Conservation (phyloP, 2,329 filamentous ascomycete species). For the Aureobasidium sp. region DNA sequence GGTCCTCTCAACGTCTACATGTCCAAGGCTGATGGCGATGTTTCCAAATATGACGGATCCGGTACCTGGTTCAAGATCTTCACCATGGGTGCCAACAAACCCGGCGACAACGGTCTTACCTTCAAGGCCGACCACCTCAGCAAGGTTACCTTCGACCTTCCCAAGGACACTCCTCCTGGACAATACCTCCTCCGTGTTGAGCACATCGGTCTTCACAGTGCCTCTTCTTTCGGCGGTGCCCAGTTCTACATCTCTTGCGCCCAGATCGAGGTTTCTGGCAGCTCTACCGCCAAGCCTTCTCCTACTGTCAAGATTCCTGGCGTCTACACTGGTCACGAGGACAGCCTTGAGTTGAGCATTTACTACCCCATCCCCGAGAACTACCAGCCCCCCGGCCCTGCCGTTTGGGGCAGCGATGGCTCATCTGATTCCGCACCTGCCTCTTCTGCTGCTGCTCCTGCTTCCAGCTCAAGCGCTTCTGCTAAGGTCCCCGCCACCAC, state of each 20-base stretch:
- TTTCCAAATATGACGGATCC: slow-evolving; percentile 38
- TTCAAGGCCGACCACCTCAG: slow-evolving; percentile 32
- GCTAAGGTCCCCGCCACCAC: not conserved
- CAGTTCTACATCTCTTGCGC: slow-evolving; percentile 35
- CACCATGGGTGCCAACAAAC: slow-evolving; percentile 22
- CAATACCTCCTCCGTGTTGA: slow-evolving; percentile 52
- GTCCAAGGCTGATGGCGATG: slow-evolving; percentile 37
- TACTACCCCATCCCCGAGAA: slow-evolving; percentile 24
- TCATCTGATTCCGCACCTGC: not conserved
- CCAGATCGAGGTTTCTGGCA: slow-evolving; percentile 21
- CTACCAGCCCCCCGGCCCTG: slow-evolving; percentile 40
- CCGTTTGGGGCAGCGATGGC: slow-evolving; percentile 27
- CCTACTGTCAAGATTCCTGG: slow-evolving; percentile 18
- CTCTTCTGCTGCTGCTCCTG: slow-evolving; percentile 18
- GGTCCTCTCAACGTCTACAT: slow-evolving; percentile 23
- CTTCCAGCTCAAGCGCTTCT: not conserved
- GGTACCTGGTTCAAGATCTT: slow-evolving; percentile 36
- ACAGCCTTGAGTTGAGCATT: slow-evolving; percentile 20
- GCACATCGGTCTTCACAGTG: slow-evolving; percentile 49
- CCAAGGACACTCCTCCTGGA: slow-evolving; percentile 45
- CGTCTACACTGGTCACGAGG: slow-evolving; percentile 19
- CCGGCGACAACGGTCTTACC: slow-evolving; percentile 46
- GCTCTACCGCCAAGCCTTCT: not conserved
- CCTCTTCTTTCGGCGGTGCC: slow-evolving; percentile 38
- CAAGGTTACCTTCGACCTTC: slow-evolving; percentile 33